Evolutionary conservation across 306 rosid species (phyloP).

Genomic region (Trifolium fragiferum): DNA sequence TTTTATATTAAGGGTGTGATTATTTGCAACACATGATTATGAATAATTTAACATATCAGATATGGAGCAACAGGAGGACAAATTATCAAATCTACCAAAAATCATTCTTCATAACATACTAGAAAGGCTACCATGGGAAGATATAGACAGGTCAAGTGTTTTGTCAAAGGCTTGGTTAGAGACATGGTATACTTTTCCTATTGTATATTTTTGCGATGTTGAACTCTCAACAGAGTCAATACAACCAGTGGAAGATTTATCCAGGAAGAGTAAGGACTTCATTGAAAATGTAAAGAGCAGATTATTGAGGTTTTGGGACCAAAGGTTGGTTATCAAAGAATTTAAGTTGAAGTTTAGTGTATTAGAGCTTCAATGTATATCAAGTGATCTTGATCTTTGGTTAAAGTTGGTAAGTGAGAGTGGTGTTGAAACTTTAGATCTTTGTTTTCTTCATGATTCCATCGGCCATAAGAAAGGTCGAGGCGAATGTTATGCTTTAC

Average conservation of each 20-base stretch:
- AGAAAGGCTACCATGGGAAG: constrained; percentile 39
- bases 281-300: constrained; percentile 38
- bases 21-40: no score
- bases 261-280: constrained; percentile 18
- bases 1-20: no score
- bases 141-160: constrained; percentile 44
- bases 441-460: no score
- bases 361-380: background rate
- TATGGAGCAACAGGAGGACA: constrained; percentile 41
- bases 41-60: no score
- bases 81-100: constrained; percentile 39
- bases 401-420: background rate
- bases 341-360: constrained; percentile 22
- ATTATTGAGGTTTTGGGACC: constrained; percentile 15
- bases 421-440: no score
- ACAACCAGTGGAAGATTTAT: background rate
- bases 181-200: constrained; percentile 43
- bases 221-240: no score
- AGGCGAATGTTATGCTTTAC: constrained; percentile 19
- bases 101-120: constrained; percentile 43
- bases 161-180: constrained; percentile 46
- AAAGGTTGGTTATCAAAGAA: constrained; percentile 27
- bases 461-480: no score
- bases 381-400: constrained; percentile 39
- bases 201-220: constrained; percentile 7